Conservation (phyloP, 2,329 filamentous ascomycete genomes). For the Trichoderma hamatum region DNA sequence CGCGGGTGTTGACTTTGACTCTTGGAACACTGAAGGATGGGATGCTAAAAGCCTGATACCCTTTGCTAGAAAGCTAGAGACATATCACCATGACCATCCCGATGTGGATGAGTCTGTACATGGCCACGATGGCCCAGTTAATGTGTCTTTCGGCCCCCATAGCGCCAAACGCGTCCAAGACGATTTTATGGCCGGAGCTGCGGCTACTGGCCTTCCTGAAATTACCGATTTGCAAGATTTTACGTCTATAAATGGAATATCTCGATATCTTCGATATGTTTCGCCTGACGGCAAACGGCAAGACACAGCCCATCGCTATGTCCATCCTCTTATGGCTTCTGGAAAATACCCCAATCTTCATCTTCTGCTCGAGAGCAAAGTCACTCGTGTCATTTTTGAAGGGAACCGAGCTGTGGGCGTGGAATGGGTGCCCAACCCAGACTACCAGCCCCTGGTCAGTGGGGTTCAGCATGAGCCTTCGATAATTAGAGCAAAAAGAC, state of each 20-base stretch:
- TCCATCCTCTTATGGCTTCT: constrained; percentile 38
- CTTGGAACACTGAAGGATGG: constrained; percentile 43
- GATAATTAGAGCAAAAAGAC: constrained; percentile 36
- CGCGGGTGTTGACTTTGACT: constrained; percentile 40
- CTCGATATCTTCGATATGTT: constrained; percentile 47
- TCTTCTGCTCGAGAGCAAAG: constrained; percentile 59
- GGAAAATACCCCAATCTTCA: constrained; percentile 59
- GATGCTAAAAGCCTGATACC: constrained; percentile 38
- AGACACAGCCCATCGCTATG: constrained; percentile 58
- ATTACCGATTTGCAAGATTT: constrained; percentile 58
- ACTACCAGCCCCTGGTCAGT: constrained; percentile 30
- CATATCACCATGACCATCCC: constrained; percentile 47
- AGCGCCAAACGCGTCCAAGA: constrained; percentile 45
- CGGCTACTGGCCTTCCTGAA: constrained; percentile 48
- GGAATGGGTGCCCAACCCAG: constrained; percentile 54
- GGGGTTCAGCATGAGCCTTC: constrained; percentile 28
- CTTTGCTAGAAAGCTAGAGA: constrained; percentile 53
- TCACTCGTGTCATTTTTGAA: constrained; percentile 57
- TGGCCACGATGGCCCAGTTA: constrained; percentile 57
- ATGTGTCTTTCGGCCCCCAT: constrained; percentile 56
- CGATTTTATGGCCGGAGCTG: constrained; percentile 53
- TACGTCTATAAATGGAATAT: constrained; percentile 41
- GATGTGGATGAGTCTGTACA: constrained; percentile 48
- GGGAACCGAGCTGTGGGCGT: constrained; percentile 59
- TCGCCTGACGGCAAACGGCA: constrained; percentile 55